Percentiles rank a stretch among this genome's conserved stretches.
These are phyloP conservation scores for Chlamydomonas schloesseri DNA, from an alignment of 139 green algal species.

Conservation along the genomic window DNA sequence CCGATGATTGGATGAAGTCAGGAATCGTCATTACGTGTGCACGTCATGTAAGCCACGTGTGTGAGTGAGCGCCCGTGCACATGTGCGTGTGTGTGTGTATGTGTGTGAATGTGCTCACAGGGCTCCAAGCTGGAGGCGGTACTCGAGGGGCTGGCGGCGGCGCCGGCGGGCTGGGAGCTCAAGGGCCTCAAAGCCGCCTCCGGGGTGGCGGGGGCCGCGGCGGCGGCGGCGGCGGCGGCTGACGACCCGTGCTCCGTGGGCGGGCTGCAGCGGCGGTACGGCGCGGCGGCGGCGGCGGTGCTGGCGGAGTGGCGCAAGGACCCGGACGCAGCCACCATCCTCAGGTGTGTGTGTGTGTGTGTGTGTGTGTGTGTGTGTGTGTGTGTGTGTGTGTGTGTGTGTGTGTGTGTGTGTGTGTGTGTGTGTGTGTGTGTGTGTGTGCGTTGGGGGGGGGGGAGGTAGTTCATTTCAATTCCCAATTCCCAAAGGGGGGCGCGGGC, in stretches of 20 bases:
- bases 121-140: slow-evolving; percentile 26
- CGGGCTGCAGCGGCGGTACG: slow-evolving; percentile 17
- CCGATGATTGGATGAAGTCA: no score
- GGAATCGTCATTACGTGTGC: no score
- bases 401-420: neutral
- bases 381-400: neutral
- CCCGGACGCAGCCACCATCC: neutral
- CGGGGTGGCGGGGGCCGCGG: neutral
- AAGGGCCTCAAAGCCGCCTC: neutral
- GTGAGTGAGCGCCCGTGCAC: no score
- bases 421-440: no score
- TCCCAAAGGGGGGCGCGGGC: no score
- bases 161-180: no score
- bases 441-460: no score
- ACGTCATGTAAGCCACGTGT: no score
- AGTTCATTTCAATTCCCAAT: no score
- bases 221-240: neutral
- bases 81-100: neutral
- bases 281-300: slow-evolving; percentile 8
- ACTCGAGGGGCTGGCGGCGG: slow-evolving; percentile 1
- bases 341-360: neutral
- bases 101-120: neutral
- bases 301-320: slow-evolving; percentile 36
- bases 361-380: neutral
- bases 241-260: neutral